Conservation (phyloP, 176 grass and related monocot genomes). For the Phyllostachys edulis region DNA sequence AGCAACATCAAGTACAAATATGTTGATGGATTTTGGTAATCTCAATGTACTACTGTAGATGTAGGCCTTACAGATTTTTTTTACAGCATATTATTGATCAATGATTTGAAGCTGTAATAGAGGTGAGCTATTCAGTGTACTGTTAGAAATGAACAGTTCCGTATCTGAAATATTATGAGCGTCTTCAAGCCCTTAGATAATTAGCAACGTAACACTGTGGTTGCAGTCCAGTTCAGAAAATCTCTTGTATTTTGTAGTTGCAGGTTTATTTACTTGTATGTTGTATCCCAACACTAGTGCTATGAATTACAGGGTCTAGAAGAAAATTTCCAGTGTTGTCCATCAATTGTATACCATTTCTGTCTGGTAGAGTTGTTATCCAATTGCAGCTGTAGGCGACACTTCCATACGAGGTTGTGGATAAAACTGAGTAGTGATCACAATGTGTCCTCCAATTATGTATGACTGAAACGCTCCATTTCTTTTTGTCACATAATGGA, state of each 20-base stretch:
- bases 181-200: background rate
- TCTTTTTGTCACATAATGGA: background rate
- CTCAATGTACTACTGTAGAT: background rate
- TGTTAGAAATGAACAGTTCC: background rate
- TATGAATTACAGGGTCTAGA: constrained; percentile 27
- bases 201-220: background rate
- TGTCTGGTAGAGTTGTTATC: constrained; percentile 1
- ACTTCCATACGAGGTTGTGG: constrained; percentile 1
- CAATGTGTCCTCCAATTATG: background rate
- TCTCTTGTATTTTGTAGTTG: background rate
- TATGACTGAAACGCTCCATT: background rate
- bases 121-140: background rate
- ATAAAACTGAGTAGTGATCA: constrained; percentile 5
- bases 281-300: background rate
- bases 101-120: background rate
- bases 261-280: background rate
- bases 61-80: background rate
- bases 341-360: constrained; percentile 2
- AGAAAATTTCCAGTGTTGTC: background rate
- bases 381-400: background rate
- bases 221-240: background rate
- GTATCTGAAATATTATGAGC: background rate
- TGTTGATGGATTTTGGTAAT: background rate
- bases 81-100: background rate
- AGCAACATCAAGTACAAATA: background rate